phyloP scores from a whole-genome alignment of 2,329 filamentous ascomycete species.

The Aspergillus fumigatiaffinis region DNA sequence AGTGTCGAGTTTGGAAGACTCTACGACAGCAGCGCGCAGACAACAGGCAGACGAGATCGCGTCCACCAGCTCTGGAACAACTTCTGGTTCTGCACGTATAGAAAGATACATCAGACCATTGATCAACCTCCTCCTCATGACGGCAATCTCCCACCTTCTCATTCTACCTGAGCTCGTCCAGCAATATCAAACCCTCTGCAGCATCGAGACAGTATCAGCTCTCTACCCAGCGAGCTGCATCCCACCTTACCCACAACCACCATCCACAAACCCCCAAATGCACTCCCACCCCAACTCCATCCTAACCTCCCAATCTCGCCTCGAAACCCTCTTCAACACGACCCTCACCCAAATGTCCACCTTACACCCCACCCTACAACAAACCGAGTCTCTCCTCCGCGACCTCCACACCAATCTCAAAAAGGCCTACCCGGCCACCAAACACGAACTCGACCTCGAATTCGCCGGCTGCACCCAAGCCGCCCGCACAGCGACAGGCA shows the following conservation, averaged over 20 bases:
- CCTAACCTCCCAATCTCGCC: conserved; percentile 18
- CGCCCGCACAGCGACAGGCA: conserved; percentile 27
- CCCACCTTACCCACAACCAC: conserved; percentile 9
- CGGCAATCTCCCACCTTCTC: conserved; percentile 31
- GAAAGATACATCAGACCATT: conserved; percentile 13
- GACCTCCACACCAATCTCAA: conserved; percentile 25
- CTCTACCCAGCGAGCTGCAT: conserved; percentile 30
- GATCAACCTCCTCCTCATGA: conserved; percentile 25
- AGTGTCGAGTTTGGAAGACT: neutral
- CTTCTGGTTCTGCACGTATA: neutral
- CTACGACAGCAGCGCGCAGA: neutral
- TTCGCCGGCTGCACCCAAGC: conserved; percentile 33
- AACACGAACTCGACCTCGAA: conserved; percentile 36
- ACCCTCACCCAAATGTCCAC: conserved; percentile 26
- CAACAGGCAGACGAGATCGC: neutral
- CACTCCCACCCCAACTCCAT: conserved; percentile 14
- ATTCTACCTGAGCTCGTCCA: conserved; percentile 34
- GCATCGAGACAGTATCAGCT: conserved; percentile 17
- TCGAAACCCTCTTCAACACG: conserved; percentile 28
- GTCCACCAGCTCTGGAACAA: neutral
- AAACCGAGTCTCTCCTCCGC: conserved; percentile 28
- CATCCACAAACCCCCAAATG: conserved; percentile 7
- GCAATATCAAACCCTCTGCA: conserved; percentile 28
- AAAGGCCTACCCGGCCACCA: conserved; percentile 24
- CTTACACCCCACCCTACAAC: conserved; percentile 23